Evolutionary conservation across 495 filamentous ascomycete species (phyloP).

Genomic region (Recurvomyces mirabilis): DNA sequence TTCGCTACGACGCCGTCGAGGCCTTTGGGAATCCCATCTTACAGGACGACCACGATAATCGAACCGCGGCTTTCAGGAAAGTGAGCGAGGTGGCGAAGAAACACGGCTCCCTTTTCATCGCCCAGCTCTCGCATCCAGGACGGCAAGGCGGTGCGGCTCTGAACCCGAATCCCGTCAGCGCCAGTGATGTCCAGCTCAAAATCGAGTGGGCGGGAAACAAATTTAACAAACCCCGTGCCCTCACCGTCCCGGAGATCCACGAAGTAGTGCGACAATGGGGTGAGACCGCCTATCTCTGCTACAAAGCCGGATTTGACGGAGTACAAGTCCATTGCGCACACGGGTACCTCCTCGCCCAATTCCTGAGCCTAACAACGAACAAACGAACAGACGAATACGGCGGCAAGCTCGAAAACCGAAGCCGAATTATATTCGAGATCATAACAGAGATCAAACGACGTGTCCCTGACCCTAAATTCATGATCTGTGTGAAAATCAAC

Average conservation of each 20-base stretch:
- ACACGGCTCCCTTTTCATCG: conserved; percentile 19
- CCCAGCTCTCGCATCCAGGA: conserved; percentile 23
- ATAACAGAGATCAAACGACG: conserved; percentile 22
- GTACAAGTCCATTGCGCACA: conserved; percentile 27
- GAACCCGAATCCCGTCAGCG: conserved; percentile 23
- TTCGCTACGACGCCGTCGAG: conserved; percentile 20
- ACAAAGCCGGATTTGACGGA: conserved; percentile 23
- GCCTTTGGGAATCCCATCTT: conserved; percentile 21
- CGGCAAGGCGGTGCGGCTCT: conserved; percentile 21
- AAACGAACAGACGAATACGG: conserved; percentile 29
- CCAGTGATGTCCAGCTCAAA: conserved; percentile 22
- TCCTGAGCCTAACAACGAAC: conserved; percentile 28
- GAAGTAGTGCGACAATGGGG: conserved; percentile 20
- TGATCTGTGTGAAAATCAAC: conserved; percentile 56
- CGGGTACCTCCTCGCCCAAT: conserved; percentile 30
- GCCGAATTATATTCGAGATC: conserved; percentile 27
- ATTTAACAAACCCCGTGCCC: conserved; percentile 19
- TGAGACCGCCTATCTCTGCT: conserved; percentile 16
- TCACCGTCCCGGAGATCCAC: conserved; percentile 17
- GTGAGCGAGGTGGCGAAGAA: conserved; percentile 13
- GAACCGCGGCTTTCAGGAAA: conserved; percentile 12
- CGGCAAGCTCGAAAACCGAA: conserved; percentile 26
- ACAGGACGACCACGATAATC: conserved; percentile 19
- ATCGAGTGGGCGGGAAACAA: conserved; percentile 22
- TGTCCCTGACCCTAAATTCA: conserved; percentile 33